Conservation (phyloP, 1,139 yeast genomes). For the Candida buenavistaensis region DNA sequence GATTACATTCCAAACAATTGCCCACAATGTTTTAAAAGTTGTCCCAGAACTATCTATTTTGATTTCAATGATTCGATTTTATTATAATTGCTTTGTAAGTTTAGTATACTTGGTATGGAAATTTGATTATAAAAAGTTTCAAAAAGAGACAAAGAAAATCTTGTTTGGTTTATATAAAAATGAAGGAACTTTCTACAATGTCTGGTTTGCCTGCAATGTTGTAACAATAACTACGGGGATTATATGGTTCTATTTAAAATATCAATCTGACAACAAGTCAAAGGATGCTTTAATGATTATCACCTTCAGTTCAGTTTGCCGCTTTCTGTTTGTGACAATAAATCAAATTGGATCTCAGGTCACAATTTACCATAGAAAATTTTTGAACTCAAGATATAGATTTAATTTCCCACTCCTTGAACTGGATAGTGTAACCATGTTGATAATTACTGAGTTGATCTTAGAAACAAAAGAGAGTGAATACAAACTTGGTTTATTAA, state of each 20-base stretch:
- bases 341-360: too few relatives aligned
- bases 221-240: conserved; percentile 8
- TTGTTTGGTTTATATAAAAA: conserved; percentile 6
- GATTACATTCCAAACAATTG: conserved; percentile 6
- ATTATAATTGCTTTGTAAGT: conserved; percentile 4
- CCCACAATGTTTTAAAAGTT: conserved; percentile 2
- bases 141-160: conserved; percentile 3
- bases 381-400: conserved; percentile 4
- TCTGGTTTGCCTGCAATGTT: conserved; percentile 12
- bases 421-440: conserved; percentile 13
- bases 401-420: conserved; percentile 5
- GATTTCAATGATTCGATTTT: conserved; percentile 5
- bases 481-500: conserved; percentile 7
- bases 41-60: conserved; percentile 7
- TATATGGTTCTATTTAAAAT: conserved; percentile 9
- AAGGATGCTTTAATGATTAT: conserved; percentile 10
- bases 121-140: background rate
- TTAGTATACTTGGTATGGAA: background rate
- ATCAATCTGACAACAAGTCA: conserved; percentile 4
- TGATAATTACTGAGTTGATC: conserved; percentile 10
- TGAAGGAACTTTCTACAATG: conserved; percentile 11
- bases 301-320: conserved; percentile 6
- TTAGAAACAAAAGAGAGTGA: conserved; percentile 8
- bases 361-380: too few relatives aligned
- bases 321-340: conserved; percentile 5